These are phyloP conservation scores for Cystobasidium pallidum DNA, from an alignment of 1,284 basidiomycete genomes.

Conservation along the genomic window DNA sequence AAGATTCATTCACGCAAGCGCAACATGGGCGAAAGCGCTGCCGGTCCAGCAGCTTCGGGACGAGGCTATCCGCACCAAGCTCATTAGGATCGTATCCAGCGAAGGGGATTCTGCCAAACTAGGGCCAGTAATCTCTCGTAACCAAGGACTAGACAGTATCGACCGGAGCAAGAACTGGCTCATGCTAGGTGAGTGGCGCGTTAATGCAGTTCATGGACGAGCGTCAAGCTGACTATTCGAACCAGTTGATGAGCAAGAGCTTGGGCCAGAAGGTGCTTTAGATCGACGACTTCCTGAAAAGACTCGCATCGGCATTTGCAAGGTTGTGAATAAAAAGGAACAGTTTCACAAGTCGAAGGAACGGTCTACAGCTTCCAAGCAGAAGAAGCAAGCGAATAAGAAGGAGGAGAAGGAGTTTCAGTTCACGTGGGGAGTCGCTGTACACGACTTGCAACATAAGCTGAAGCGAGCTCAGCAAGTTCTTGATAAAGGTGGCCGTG, in stretches of 20 bases:
- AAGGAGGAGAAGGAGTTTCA: constrained; percentile 67
- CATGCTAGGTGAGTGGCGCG: constrained; percentile 30
- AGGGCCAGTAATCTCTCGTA: not conserved
- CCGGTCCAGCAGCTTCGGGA: constrained; percentile 30
- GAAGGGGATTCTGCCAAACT: constrained; percentile 13
- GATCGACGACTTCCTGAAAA: not conserved
- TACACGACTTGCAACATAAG: constrained; percentile 69
- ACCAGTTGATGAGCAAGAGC: constrained; percentile 40
- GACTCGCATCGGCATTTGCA: constrained; percentile 54
- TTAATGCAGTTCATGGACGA: not conserved
- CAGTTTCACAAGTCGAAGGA: constrained; percentile 51
- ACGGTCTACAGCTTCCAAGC: constrained; percentile 53
- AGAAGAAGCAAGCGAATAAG: constrained; percentile 43
- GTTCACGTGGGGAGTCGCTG: constrained; percentile 68
- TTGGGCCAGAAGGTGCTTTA: constrained; percentile 22
- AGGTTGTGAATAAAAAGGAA: constrained; percentile 58
- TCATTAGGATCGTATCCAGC: constrained; percentile 18
- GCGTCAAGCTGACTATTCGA: not conserved
- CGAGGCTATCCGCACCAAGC: constrained; percentile 31
- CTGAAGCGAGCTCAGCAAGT: constrained; percentile 65
- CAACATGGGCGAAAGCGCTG: constrained; percentile 5
- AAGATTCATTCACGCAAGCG: constrained; percentile 8
- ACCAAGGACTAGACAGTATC: constrained; percentile 7
- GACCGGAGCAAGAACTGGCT: constrained; percentile 32
- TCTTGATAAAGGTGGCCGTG: constrained; percentile 65